Base-by-base conservation (phyloP, 352 stramenopile species). In the Pythium sukuiense region DNA sequence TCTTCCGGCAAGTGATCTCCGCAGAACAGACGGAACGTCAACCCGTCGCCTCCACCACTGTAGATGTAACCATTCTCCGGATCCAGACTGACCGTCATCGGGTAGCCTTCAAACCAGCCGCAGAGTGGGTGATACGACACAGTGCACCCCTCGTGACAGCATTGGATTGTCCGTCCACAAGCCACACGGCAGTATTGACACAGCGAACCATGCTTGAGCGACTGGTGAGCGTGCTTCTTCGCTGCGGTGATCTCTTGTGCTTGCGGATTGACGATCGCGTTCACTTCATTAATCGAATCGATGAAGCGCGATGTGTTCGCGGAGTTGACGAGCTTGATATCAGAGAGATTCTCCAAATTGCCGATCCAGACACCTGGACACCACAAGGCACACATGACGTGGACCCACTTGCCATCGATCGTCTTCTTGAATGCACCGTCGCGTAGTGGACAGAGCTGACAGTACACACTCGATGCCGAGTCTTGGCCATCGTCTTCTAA, bases 371-470 rank as follows among this genome's bases (percentile, higher is more conserved):
- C 79, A 46, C 88, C 91, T 4, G 90, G 90, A 50, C 83, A 93
- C 83, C 88, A 96, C n/a, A 97, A 57, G n/a, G 87, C 85, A 54
- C 90, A 97, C 12, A 94, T 79, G 6, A 97, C 77, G 39, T 97
- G 90, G 0, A 95, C 88, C 87, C 88, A 97, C 49, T 93, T 94
- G 3, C 81, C 85, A 60, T 95, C 88, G 30, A 92, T 69, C 0
- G 88, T 96, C 20, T 76, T 74, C 68, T 97, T 97, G 55, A 97
- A 90, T 8, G 90, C 90, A 18, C 90, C 90, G 30, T 96, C 85
- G 8, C 77, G 65, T 20, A 93, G 64, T n/a, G 89, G 87, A 61
- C 90, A 97, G 14, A 97, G 73, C 62, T 91, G 83, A 48, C 90
- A 97, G 48, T 91, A 93, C 6, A 96, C 86, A 26, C 80, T 65